Evolutionary conservation across 352 stramenopile species (phyloP).

Genomic region (Globisporangium uncinulatum): DNA sequence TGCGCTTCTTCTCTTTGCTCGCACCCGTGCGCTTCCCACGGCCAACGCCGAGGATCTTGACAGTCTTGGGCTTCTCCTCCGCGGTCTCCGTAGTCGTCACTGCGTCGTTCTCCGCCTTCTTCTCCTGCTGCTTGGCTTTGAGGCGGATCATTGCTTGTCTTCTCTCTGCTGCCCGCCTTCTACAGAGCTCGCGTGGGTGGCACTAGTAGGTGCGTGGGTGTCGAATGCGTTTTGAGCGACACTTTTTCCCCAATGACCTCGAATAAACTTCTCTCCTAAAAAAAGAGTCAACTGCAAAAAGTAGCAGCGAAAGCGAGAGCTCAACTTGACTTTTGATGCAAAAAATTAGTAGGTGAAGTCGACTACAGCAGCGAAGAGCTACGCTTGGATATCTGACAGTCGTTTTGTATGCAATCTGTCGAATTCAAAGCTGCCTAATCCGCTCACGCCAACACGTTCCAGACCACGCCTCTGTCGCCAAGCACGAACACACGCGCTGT

Average conservation of each 20-base stretch:
- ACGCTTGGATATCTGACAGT: too few relatives aligned
- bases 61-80: conserved; percentile 60
- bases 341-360: background rate
- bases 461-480: too few relatives aligned
- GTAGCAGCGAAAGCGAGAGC: too few relatives aligned
- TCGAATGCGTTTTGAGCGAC: too few relatives aligned
- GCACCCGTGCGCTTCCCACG: conserved; percentile 59
- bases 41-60: conserved; percentile 80
- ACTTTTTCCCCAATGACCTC: background rate
- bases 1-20: conserved; percentile 90
- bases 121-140: conserved; percentile 84
- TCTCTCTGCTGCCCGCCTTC: background rate
- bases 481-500: background rate
- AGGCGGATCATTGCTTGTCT: conserved; percentile 55
- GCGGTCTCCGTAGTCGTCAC: conserved; percentile 4
- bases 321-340: too few relatives aligned
- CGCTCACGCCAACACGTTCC: too few relatives aligned
- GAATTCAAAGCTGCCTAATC: too few relatives aligned
- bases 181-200: background rate
- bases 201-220: background rate
- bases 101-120: conserved; percentile 65
- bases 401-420: too few relatives aligned
- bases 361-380: background rate
- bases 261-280: background rate
- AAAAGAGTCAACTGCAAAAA: too few relatives aligned